These are phyloP conservation scores for Aphanomyces euteiches DNA, from an alignment of 352 stramenopile species.

Conservation along the genomic window DNA sequence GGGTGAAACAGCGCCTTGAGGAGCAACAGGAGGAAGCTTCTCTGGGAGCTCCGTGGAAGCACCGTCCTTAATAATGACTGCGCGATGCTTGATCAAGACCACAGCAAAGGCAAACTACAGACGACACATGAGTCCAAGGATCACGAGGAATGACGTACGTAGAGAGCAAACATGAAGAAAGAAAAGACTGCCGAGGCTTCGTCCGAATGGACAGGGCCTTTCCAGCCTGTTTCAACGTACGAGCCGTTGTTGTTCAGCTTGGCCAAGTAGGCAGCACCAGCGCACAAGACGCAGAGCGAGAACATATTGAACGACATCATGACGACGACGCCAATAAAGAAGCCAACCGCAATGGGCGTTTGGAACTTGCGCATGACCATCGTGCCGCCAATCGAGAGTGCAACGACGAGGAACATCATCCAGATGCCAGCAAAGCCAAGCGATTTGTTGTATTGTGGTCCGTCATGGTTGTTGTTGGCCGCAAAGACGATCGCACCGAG, in stretches of 20 bases:
- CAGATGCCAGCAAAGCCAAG: constrained; percentile 78
- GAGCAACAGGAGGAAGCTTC: constrained; percentile 43
- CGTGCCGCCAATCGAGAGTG: constrained; percentile 76
- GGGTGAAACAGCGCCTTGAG: constrained; percentile 44
- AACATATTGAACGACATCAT: constrained; percentile 90
- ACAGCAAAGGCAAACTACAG: constrained; percentile 54
- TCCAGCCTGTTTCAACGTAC: constrained; percentile 39
- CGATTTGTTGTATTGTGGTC: constrained; percentile 68
- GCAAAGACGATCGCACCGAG: constrained; percentile 79
- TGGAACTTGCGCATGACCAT: constrained; percentile 89
- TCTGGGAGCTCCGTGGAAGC: constrained; percentile 50
- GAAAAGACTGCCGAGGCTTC: constrained; percentile 74
- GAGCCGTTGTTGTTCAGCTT: constrained; percentile 49
- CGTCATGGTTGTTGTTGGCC: constrained; percentile 67
- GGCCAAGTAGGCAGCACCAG: constrained; percentile 62
- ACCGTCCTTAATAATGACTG: constrained; percentile 79
- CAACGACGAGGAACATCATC: constrained; percentile 78
- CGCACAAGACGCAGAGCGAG: constrained; percentile 73
- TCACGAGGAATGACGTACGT: constrained; percentile 48
- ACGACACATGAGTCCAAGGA: background rate
- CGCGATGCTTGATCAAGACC: constrained; percentile 70
- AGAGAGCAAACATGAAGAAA: constrained; percentile 84
- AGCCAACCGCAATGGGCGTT: constrained; percentile 79
- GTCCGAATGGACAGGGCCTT: constrained; percentile 72
- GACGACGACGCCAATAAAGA: constrained; percentile 87